A percentile compares a stretch with the other conserved stretches of the same genome.
Conservation (phyloP, 148 eudicot genomes). For the Bassia scoparia region DNA sequence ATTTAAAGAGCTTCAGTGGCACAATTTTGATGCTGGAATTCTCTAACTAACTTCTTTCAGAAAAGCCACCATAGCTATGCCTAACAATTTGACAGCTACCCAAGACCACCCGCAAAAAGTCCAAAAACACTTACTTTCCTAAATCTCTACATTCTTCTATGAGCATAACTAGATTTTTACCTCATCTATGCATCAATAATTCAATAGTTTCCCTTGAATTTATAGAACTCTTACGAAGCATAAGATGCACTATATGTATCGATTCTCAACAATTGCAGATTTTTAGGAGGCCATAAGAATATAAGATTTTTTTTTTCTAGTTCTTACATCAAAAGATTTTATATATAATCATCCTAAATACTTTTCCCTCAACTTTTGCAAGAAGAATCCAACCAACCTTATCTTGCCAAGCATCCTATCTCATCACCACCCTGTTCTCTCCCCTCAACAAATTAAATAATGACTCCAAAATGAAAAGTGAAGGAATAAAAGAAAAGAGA, state of each 20-base stretch:
- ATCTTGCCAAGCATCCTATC: no score
- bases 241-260: background rate
- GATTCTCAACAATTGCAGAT: background rate
- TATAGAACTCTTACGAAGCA: background rate
- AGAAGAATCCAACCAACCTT: no score
- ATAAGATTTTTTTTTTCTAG: no score
- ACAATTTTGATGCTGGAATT: background rate
- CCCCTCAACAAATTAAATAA: no score
- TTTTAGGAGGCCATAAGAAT: no score
- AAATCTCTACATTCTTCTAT: background rate
- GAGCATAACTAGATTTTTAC: background rate
- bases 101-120: background rate
- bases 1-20: background rate
- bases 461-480: background rate
- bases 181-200: no score
- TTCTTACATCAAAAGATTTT: no score
- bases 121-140: background rate
- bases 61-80: background rate
- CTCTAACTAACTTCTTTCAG: background rate
- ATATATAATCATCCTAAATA: background rate
- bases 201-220: background rate
- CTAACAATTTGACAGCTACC: background rate
- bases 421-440: no score
- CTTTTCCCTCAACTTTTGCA: background rate
- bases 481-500: background rate